Conservation (phyloP, 495 filamentous ascomycete species). For the Aspergillus asperescens region DNA sequence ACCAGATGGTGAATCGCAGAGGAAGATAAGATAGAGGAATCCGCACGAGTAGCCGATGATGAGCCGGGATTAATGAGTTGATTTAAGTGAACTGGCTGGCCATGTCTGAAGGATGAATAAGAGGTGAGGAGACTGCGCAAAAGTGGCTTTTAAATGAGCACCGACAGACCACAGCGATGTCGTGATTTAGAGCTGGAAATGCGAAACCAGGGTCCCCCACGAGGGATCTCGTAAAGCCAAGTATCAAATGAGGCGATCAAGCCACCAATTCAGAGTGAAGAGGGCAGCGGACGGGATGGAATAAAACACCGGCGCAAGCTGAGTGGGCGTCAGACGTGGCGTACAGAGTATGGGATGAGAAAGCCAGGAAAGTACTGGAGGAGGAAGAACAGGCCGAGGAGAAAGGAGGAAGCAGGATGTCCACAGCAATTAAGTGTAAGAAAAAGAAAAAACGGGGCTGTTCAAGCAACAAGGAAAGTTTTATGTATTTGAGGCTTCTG, state of each 20-base stretch:
- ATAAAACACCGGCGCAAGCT: slow-evolving; percentile 1
- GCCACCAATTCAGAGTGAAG: slow-evolving; percentile 3
- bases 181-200: slow-evolving; percentile 23
- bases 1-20: not conserved
- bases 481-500: slow-evolving; percentile 16
- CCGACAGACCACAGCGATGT: slow-evolving; percentile 23
- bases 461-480: not conserved
- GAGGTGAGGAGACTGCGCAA: slow-evolving; percentile 5
- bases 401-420: not conserved
- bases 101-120: slow-evolving; percentile 7
- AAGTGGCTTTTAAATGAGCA: slow-evolving; percentile 17
- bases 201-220: slow-evolving; percentile 17
- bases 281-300: slow-evolving; percentile 22
- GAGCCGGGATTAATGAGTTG: not conserved
- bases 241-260: not conserved
- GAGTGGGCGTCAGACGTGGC: too few relatives aligned
- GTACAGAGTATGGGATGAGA: not conserved
- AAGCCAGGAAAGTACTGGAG: not conserved
- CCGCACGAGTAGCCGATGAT: not conserved
- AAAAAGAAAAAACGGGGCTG: slow-evolving; percentile 3
- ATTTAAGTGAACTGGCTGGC: slow-evolving; percentile 13
- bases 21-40: not conserved
- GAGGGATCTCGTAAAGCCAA: slow-evolving; percentile 2
- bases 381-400: not conserved
- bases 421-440: not conserved